Evolutionary conservation across 2,329 filamentous ascomycete species (phyloP).

Genomic region (Cladosporium sp.): DNA sequence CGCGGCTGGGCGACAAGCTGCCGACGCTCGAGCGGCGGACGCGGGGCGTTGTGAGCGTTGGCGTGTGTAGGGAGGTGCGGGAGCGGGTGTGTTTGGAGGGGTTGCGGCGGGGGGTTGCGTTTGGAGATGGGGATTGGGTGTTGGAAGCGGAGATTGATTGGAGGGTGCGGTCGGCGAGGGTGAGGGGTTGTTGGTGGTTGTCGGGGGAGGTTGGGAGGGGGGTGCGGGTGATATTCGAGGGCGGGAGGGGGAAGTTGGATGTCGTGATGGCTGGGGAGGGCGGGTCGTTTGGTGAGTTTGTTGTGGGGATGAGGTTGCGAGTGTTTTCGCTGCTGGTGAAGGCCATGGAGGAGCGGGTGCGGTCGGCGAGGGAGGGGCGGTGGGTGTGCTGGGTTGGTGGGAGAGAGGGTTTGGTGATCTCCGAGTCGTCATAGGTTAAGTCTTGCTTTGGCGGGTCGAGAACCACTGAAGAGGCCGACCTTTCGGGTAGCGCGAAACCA

Average conservation of each 20-base stretch:
- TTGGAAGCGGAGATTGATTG: slow-evolving; percentile 64
- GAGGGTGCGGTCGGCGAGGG: slow-evolving; percentile 71
- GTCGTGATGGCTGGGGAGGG: slow-evolving; percentile 16
- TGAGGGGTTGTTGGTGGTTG: slow-evolving; percentile 27
- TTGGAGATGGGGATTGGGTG: slow-evolving; percentile 27
- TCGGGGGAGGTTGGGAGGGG: slow-evolving; percentile 22
- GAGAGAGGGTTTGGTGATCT: not conserved
- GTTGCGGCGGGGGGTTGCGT: slow-evolving; percentile 32
- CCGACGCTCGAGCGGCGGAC: not conserved
- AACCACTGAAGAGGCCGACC: not conserved
- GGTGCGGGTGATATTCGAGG: not conserved
- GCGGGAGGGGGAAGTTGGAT: slow-evolving; percentile 2
- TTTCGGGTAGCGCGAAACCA: not conserved
- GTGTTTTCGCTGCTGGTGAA: slow-evolving; percentile 7
- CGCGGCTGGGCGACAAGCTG: not conserved
- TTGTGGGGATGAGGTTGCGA: not conserved
- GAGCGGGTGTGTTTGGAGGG: slow-evolving; percentile 29
- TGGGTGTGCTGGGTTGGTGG: not conserved
- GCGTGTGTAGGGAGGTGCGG: slow-evolving; percentile 31
- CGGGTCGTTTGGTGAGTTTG: not conserved
- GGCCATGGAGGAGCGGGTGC: slow-evolving; percentile 43
- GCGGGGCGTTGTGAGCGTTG: slow-evolving; percentile 17
- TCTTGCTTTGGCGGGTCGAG: slow-evolving; percentile 3
- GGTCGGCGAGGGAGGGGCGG: slow-evolving; percentile 40
- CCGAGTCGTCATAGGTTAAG: not conserved